Base-by-base conservation (phyloP, 306 rosid species). In the Abrus pulchellus region DNA sequence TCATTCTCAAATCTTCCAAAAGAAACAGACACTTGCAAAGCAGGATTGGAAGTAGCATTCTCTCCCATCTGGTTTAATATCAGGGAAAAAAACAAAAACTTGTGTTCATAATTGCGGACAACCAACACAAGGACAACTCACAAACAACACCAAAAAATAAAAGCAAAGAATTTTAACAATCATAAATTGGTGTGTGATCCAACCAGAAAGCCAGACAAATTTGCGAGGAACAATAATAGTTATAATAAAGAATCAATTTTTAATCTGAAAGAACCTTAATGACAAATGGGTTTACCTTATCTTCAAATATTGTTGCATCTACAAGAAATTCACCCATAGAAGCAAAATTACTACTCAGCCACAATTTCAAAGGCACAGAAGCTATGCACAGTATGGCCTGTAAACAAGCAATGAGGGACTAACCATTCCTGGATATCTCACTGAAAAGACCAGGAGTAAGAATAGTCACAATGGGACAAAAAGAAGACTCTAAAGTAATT, bases 1-100 rank as follows among this genome's bases (percentile, higher is more conserved):
- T 93, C 98, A 69, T 87, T 93, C 92, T 91, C 98, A 79, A 95
- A 95, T 80, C 94, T 86, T 45, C 99, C 99, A 73, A 95, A 95
- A 0, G 99, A 95, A 80, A 95, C 91, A 28, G 99, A 95, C 80
- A 91, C 94, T 80, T 95, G 97, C 83, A 95, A 72, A 44, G 75
- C 79, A 66, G 95, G 63, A 77, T 87, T 88, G 50, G 89, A 76
- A 72, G 90, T 89, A 56, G 77, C 77, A n/a, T 76, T 84, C 84
- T 89, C 98, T 36, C 90, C 93, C 92, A 89, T 86, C 98, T 95
- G 86, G 65, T 75, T 48, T 43, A 62, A 78, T 40, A 70, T 41
- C 82, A 76, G 61, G 43, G 73, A n/a, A 69, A 43, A 72, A 77
- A 76, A 43, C 75, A 84, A 74, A 86, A 68, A 87, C 34, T 32